Conservation (phyloP, 2,329 filamentous ascomycete genomes). For the Pseudogymnoascus sp. region DNA sequence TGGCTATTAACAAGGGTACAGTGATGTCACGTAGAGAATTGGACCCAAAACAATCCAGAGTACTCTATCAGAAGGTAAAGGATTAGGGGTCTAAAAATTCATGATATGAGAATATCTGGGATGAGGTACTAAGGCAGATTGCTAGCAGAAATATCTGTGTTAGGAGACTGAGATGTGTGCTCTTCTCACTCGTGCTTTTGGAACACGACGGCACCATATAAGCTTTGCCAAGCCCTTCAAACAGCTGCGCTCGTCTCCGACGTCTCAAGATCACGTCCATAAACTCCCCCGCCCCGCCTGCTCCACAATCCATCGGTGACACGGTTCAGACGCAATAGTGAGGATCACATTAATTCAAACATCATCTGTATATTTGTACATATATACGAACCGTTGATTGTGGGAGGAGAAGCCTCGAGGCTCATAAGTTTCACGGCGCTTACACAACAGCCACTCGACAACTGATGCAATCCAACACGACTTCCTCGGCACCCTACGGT, state of each 20-base stretch:
- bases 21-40: background rate
- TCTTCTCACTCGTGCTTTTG: background rate
- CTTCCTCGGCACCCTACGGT: background rate
- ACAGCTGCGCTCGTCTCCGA: background rate
- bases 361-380: background rate
- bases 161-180: background rate
- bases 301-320: background rate
- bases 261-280: background rate
- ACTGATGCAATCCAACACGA: background rate
- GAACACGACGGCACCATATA: background rate
- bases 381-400: background rate
- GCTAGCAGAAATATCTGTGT: background rate
- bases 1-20: background rate
- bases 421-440: background rate
- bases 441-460: background rate
- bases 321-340: background rate
- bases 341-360: background rate
- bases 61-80: background rate
- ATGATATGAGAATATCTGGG: background rate
- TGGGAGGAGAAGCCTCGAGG: background rate
- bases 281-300: conserved; percentile 4
- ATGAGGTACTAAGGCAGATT: background rate
- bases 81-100: background rate
- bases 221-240: conserved; percentile 1
- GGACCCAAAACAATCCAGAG: background rate